A percentile compares a stretch with the other conserved stretches of the same genome.
These are phyloP conservation scores for Neckera pumila DNA, from an alignment of 225 moss, liverwort and hornwort species.

Conservation along the genomic window DNA sequence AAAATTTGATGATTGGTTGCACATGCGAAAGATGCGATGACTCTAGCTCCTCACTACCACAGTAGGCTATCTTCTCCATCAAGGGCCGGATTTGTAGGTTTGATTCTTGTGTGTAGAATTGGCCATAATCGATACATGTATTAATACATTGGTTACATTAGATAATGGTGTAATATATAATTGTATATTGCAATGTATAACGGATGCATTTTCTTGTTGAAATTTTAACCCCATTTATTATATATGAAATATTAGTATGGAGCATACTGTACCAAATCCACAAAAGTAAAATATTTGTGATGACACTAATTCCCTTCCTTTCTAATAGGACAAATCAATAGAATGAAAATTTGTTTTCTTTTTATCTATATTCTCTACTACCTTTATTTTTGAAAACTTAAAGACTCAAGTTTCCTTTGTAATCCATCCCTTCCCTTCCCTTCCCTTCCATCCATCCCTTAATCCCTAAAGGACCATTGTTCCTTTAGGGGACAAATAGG, in stretches of 20 bases:
- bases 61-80: not conserved
- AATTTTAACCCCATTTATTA: not conserved
- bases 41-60: not conserved
- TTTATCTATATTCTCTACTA: not conserved
- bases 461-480: too few species aligned
- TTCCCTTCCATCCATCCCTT: too few species aligned
- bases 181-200: not conserved
- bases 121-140: not conserved
- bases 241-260: not conserved
- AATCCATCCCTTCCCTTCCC: too few species aligned
- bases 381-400: too few species aligned
- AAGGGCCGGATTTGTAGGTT: fast-evolving
- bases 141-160: not conserved
- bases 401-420: too few species aligned
- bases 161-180: fast-evolving
- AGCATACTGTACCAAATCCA: not conserved
- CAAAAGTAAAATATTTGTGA: not conserved
- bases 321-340: not conserved
- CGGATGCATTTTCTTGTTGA: fast-evolving
- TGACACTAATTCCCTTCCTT: not conserved
- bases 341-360: not conserved
- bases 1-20: not conserved
- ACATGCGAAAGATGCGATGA: not conserved
- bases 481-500: too few species aligned
- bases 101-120: too few species aligned